Percentiles rank a stretch among this genome's conserved stretches.
These are phyloP conservation scores for Cryptosporidium xiaoi DNA, from an alignment of 169 alveolate species.

Conservation along the genomic window DNA sequence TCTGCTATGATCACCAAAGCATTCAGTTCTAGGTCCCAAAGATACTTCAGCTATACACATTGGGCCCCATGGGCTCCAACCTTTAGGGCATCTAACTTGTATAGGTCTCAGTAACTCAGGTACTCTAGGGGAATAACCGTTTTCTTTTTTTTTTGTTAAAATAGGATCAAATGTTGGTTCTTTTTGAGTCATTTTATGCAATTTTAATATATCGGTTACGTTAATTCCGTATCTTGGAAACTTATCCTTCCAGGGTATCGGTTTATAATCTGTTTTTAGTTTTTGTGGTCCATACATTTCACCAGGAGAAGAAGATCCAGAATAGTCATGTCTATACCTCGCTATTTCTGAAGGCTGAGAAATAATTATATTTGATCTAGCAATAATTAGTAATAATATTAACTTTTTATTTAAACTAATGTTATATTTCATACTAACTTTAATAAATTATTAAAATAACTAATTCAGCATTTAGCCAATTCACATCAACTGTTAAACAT, in stretches of 20 bases:
- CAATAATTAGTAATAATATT: too few relatives aligned
- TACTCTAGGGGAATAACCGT: slow-evolving; percentile 33
- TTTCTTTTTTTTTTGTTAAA: slow-evolving; percentile 16
- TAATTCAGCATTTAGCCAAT: too few relatives aligned
- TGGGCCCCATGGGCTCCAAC: slow-evolving; percentile 75
- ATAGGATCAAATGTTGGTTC: slow-evolving; percentile 54
- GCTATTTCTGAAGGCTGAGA: slow-evolving; percentile 24
- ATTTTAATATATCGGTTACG: slow-evolving; percentile 46
- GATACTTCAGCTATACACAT: slow-evolving; percentile 60
- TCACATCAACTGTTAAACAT: too few relatives aligned
- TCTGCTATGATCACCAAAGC: slow-evolving; percentile 63
- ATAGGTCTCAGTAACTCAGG: slow-evolving; percentile 41
- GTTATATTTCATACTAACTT: too few relatives aligned
- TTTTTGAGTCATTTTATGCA: slow-evolving; percentile 47
- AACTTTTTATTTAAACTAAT: too few relatives aligned
- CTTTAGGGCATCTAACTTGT: slow-evolving; percentile 71
- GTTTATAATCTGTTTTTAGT: slow-evolving; percentile 41
- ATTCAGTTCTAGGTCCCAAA: slow-evolving; percentile 65
- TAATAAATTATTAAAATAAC: too few relatives aligned
- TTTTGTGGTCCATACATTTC: slow-evolving; percentile 65
- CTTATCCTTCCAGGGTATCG: slow-evolving; percentile 64
- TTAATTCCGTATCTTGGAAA: slow-evolving; percentile 56
- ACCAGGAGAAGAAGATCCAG: slow-evolving; percentile 46
- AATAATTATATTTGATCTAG: too few relatives aligned
- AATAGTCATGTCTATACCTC: slow-evolving; percentile 39